phyloP scores from a whole-genome alignment of 306 rosid species.

The Inga leiocalycina region DNA sequence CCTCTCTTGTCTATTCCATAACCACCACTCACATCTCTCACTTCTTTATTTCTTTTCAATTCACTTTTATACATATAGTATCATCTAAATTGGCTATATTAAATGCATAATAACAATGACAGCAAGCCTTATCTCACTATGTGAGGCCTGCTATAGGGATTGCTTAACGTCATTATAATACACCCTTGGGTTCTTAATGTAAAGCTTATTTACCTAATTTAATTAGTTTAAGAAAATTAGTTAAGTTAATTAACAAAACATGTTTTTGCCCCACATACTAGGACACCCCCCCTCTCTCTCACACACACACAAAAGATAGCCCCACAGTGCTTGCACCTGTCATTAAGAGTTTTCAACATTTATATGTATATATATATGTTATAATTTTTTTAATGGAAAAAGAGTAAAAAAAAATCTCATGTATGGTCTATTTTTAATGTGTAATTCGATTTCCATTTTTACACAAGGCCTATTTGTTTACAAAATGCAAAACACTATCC shows the following conservation, averaged over 20 bases:
- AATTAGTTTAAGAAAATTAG: too few species aligned
- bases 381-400: too few species aligned
- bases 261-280: not conserved
- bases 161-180: too few species aligned
- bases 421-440: not conserved
- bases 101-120: too few species aligned
- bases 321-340: not conserved
- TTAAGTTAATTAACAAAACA: too few species aligned
- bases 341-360: not conserved
- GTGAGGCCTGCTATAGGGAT: too few species aligned
- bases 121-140: too few species aligned
- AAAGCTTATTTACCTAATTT: too few species aligned
- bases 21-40: not conserved
- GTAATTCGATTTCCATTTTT: not conserved
- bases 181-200: fast-evolving
- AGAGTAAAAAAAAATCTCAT: too few species aligned
- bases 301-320: not conserved
- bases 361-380: too few species aligned
- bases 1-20: not conserved
- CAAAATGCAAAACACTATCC: not conserved
- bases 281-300: not conserved
- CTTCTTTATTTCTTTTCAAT: not conserved
- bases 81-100: too few species aligned
- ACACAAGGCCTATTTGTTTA: not conserved
- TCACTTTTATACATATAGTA: too few species aligned